Conservation (phyloP, 805 yeast species). For the Candida maris region DNA sequence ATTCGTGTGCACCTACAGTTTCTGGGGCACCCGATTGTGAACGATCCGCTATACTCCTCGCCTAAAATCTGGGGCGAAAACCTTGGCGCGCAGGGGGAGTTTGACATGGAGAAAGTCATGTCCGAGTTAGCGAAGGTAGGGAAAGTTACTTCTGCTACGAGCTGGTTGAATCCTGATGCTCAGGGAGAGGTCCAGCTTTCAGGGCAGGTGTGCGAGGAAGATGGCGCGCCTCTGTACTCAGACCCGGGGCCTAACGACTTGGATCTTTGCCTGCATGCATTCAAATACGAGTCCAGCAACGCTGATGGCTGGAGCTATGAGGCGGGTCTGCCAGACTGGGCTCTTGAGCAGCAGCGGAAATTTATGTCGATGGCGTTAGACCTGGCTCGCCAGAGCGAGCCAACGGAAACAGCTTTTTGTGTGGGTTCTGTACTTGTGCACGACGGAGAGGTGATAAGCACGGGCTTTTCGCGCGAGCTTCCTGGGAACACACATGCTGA, state of each 20-base stretch:
- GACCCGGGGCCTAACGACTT: conserved; percentile 90
- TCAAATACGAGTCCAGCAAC: conserved; percentile 58
- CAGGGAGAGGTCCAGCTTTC: conserved; percentile 63
- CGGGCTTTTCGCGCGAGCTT: conserved; percentile 87
- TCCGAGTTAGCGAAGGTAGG: conserved; percentile 60
- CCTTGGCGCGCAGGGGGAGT: conserved; percentile 60
- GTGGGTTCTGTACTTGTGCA: conserved; percentile 88
- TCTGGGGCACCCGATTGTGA: conserved; percentile 86
- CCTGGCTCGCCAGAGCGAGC: conserved; percentile 77
- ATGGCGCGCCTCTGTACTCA: conserved; percentile 68
- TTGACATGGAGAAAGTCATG: conserved; percentile 42
- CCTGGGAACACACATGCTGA: conserved; percentile 98
- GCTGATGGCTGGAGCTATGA: conserved; percentile 60
- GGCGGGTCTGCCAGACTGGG: conserved; percentile 84
- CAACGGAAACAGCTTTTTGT: conserved; percentile 80
- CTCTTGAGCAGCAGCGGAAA: conserved; percentile 49
- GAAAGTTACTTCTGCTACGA: conserved; percentile 59
- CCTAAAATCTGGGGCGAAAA: conserved; percentile 72
- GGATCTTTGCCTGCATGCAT: conserved; percentile 89
- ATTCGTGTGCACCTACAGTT: conserved; percentile 89
- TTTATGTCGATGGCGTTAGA: conserved; percentile 75
- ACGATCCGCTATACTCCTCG: conserved; percentile 88
- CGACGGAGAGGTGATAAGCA: conserved; percentile 62
- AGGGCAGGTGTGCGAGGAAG: conserved; percentile 53
- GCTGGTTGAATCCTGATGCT: conserved; percentile 57